phyloP scores from a whole-genome alignment of 352 stramenopile species.

The Phytopythium aichiense region DNA sequence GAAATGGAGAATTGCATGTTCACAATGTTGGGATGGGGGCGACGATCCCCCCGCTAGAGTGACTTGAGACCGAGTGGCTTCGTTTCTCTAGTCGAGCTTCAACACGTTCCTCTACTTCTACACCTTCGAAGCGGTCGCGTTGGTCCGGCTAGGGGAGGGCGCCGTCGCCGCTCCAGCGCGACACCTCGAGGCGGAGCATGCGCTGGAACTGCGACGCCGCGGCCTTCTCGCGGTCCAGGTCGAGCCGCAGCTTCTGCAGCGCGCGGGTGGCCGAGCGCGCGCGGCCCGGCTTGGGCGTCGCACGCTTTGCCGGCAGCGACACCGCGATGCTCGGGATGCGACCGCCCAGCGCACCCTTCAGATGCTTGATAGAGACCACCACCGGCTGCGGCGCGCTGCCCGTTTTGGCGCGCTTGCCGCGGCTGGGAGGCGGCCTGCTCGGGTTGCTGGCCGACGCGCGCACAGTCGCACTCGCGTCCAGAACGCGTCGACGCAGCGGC shows the following conservation, averaged over 20 bases:
- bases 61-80: background rate
- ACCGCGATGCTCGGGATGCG: conserved; percentile 7
- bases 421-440: background rate
- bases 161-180: conserved; percentile 30
- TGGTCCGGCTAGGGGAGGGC: background rate
- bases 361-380: conserved; percentile 25
- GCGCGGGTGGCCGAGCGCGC: conserved; percentile 6
- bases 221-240: conserved; percentile 49
- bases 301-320: conserved; percentile 2
- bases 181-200: conserved; percentile 53
- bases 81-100: conserved; percentile 1
- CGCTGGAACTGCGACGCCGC: conserved; percentile 49
- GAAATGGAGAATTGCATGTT: background rate
- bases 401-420: background rate
- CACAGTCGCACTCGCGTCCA: no score
- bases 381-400: conserved; percentile 6
- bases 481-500: conserved; percentile 8
- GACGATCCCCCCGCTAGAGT: background rate
- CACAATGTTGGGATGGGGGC: background rate
- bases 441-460: no score
- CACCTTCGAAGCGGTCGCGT: background rate
- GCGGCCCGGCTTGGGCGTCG: background rate
- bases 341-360: conserved; percentile 36
- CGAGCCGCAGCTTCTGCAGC: conserved; percentile 43
- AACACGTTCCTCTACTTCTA: background rate